These are phyloP conservation scores for Juncus effusus DNA, from an alignment of 176 grass and related monocot genomes.

Conservation along the genomic window DNA sequence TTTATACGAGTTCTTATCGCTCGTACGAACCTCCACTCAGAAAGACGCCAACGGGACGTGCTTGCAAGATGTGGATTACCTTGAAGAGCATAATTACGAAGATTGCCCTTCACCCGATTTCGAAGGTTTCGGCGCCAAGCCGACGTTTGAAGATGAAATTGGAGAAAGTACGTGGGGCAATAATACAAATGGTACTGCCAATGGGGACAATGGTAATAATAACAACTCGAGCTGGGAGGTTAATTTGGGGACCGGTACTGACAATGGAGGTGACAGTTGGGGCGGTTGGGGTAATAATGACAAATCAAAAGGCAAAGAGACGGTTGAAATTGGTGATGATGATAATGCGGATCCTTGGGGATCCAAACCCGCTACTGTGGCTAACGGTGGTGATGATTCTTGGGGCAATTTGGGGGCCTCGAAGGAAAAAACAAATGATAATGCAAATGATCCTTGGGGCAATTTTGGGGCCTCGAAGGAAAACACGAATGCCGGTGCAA, in stretches of 20 bases:
- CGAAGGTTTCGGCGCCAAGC: constrained; percentile 47
- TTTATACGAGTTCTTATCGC: constrained; percentile 76
- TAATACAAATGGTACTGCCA: constrained; percentile 39
- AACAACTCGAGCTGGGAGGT: constrained; percentile 41
- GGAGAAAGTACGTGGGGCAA: constrained; percentile 39
- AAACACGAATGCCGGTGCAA: background rate
- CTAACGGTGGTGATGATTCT: constrained; percentile 47
- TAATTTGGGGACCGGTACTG: constrained; percentile 37
- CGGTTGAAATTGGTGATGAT: constrained; percentile 28
- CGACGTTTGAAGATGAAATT: constrained; percentile 64
- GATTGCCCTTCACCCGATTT: constrained; percentile 67
- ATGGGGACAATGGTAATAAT: constrained; percentile 31
- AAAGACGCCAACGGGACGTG: constrained; percentile 44
- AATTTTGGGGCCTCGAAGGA: background rate
- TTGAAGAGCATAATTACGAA: constrained; percentile 45
- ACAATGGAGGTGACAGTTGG: constrained; percentile 43
- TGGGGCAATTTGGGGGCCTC: constrained; percentile 15
- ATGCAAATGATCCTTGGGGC: constrained; percentile 8
- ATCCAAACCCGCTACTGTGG: constrained; percentile 23
- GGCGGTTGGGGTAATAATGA: constrained; percentile 48
- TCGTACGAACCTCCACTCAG: constrained; percentile 58
- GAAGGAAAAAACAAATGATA: constrained; percentile 5
- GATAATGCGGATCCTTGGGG: constrained; percentile 36
- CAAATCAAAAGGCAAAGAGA: constrained; percentile 24
- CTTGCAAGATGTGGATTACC: constrained; percentile 75